Base-by-base conservation (phyloP, 2,329 filamentous ascomycete species). In the Bipolaris sorokiniana region DNA sequence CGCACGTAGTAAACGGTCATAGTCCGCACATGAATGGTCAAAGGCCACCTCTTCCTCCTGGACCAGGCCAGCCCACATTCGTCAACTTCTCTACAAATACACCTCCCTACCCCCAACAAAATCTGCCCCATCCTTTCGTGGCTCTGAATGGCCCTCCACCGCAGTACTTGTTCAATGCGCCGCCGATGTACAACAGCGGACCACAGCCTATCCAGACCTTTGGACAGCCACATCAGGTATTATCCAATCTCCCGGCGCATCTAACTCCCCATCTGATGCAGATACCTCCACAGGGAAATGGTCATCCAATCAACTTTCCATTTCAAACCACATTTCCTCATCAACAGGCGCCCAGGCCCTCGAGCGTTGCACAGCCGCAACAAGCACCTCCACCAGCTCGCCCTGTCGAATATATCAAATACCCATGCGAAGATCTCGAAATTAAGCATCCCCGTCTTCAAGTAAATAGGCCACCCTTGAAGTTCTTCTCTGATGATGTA, bases 381-480 rank as follows among this genome's bases (percentile, higher is more conserved):
- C 58, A 61, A 37, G 37, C 88, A 0, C 86, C 88, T 6, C 89
- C 90, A 2, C 28, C 60, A 16, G 22, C 63, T 10, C 64, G 63
- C 48, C 61, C 66, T 3, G 66, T 74, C 16, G 72, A 75, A 51
- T 90, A 90, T 1, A 89, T 95, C 60, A 97, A 96, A 73, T 98
- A 97, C 74, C 95, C 95, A 0, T 96, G 97, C 60, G 95, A 99
- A 70, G 95, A 99, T 77, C 79, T 98, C 47, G 90, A 96, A 65
- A 82, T 98, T 22, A 84, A 88, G 20, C 88, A 89, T 1, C 85
- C 86, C 54, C 79, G 80, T 23, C 84, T 88, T 50, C 86, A 83
- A 10, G 76, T 83, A 40, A 83, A 87, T 54, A 87, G 95, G 13
- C 95, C 95, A 2, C 78, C 85, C 1, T 78, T 98, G 45, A 91